Evolutionary conservation across 768 basidiomycete genomes (phyloP).

Genomic region (Paxillus involutus): DNA sequence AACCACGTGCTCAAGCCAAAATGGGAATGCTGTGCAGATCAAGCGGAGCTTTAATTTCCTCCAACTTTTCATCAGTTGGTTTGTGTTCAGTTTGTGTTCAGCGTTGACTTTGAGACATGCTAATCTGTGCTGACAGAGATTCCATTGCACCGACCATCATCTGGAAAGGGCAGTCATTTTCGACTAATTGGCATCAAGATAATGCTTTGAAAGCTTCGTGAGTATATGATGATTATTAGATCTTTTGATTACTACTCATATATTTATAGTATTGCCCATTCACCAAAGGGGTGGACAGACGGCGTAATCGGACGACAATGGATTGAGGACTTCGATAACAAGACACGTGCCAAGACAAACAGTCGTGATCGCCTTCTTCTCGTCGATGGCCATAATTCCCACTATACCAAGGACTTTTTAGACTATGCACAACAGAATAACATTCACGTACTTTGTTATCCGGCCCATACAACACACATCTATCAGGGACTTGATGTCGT

Average conservation of each 20-base stretch:
- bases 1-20: too few relatives aligned
- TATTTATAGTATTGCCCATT: constrained; percentile 9
- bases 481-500: constrained; percentile 46
- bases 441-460: constrained; percentile 44
- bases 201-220: too few relatives aligned
- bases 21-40: too few relatives aligned
- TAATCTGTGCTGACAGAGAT: too few relatives aligned
- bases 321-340: constrained; percentile 30
- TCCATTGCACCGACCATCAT: too few relatives aligned
- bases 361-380: constrained; percentile 33
- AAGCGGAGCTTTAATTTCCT: too few relatives aligned
- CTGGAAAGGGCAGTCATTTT: too few relatives aligned
- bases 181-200: too few relatives aligned
- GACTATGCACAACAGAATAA: constrained; percentile 33
- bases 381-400: constrained; percentile 47
- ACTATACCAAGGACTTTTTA: constrained; percentile 39
- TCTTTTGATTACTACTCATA: neutral
- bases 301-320: constrained; percentile 24
- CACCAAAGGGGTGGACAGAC: constrained; percentile 25
- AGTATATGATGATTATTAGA: neutral
- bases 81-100: too few relatives aligned
- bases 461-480: constrained; percentile 13
- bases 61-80: too few relatives aligned
- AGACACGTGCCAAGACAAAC: constrained; percentile 33
- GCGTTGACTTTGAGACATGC: too few relatives aligned